Base-by-base conservation (phyloP, 83 land plant species). In the Larix sibirica region DNA sequence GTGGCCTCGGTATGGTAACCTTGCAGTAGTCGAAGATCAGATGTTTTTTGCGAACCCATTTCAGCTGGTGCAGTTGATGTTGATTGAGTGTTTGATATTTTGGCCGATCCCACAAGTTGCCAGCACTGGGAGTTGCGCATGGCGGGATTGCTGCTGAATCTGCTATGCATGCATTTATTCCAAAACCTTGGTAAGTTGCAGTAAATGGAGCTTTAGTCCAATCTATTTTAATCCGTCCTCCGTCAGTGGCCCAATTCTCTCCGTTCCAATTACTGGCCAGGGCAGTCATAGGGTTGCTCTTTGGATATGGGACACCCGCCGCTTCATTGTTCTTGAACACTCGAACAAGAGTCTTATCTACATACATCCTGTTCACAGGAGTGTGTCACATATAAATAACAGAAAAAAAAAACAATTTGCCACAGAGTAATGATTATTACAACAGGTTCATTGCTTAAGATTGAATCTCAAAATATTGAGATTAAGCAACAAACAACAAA, bases 11-110 rank as follows among this genome's bases (percentile, higher is more conserved):
- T 9, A 1, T 2, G 3, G 56, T 50, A 2, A 88, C 94, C 4
- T 89, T 92, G 81, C 94, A 92, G 83, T 92, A 92, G 84, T 92
- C 85, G 84, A 88, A 92, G 62, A 90, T 81, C 84, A 90, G 81
- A 83, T 69, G 86, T 23, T 82, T 87, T 17, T 82, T 17, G 65
- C 85, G 75, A 21, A 89, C 92, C 90, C 88, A 85, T 0, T 17
- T 14, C 70, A 89, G 84, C 64, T 82, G 67, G 69, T 87, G 13
- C 63, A 70, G 81, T 61, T 85, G 87, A 14, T 21, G n/a, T 24
- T 42, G 66, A 33, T 83, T 85, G 3, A 89, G 86, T 24, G 83
- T 87, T 62, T 80, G 87, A 88, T 86, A 60, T 80, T 87, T 81
- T 81, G 85, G 62, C 83, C 84, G 54, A 82, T 88, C 87, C 89